Conservation (phyloP, 805 yeast species). For the Metschnikowia cerradonensis region DNA sequence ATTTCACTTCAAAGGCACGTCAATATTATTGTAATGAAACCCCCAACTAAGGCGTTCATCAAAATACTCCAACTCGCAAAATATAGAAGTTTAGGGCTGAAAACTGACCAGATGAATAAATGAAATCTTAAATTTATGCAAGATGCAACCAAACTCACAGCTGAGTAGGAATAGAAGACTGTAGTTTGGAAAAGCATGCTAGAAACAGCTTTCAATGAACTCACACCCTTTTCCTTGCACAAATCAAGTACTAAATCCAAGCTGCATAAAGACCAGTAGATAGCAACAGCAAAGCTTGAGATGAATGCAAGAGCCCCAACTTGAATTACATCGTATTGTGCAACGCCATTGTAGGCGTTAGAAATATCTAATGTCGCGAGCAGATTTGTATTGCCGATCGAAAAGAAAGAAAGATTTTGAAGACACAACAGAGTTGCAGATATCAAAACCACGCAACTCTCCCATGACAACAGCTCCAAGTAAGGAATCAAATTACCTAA, state of each 20-base stretch:
- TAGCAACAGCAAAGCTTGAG: conserved; percentile 82
- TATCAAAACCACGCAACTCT: conserved; percentile 16
- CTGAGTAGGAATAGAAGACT: conserved; percentile 56
- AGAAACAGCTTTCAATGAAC: not conserved
- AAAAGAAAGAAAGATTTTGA: conserved; percentile 78
- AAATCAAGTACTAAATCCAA: conserved; percentile 22
- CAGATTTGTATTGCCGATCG: conserved; percentile 87
- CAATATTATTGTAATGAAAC: conserved; percentile 22
- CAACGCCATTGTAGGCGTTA: conserved; percentile 87
- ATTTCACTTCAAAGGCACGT: not conserved
- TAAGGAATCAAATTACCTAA: conserved; percentile 11
- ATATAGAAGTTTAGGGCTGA: conserved; percentile 86
- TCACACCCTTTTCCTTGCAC: not conserved
- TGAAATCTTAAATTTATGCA: conserved; percentile 78
- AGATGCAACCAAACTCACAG: conserved; percentile 57
- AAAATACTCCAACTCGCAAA: conserved; percentile 70
- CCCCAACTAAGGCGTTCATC: conserved; percentile 30
- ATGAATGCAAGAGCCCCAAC: conserved; percentile 79
- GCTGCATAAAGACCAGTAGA: conserved; percentile 68
- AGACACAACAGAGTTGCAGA: conserved; percentile 45
- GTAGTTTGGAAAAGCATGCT: not conserved
- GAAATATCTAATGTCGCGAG: conserved; percentile 86
- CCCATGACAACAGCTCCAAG: conserved; percentile 15
- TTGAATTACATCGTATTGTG: conserved; percentile 58
- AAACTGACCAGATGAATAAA: conserved; percentile 95